A percentile compares a stretch with the other conserved stretches of the same genome.
phyloP scores from a whole-genome alignment of 2,329 filamentous ascomycete species.

The Diaporthe nobilis region DNA sequence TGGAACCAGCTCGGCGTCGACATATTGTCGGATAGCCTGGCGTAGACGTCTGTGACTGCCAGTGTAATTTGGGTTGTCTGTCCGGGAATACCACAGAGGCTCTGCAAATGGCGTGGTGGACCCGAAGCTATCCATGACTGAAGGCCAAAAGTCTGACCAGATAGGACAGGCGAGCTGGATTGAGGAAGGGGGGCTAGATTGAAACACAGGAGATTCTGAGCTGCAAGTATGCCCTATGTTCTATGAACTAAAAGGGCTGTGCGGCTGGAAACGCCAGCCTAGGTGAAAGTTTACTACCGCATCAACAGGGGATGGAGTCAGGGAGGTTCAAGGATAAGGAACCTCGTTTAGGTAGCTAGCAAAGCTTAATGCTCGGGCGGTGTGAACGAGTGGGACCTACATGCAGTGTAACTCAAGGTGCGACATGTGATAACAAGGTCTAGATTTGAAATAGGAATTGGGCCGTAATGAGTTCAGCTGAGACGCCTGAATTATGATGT shows the following conservation, averaged over 20 bases:
- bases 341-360: not conserved
- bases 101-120: slow-evolving; percentile 20
- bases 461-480: not conserved
- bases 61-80: slow-evolving; percentile 67
- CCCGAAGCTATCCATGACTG: not conserved
- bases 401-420: not conserved
- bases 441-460: not conserved
- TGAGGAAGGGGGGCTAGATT: not conserved
- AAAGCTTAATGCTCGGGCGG: slow-evolving; percentile 13
- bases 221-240: not conserved
- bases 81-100: slow-evolving; percentile 27
- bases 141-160: not conserved
- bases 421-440: not conserved
- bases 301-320: not conserved
- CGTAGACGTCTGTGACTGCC: slow-evolving; percentile 68
- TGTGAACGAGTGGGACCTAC: slow-evolving; percentile 5
- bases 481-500: not conserved
- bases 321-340: not conserved
- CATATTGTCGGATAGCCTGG: slow-evolving; percentile 66
- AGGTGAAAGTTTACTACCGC: not conserved
- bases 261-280: not conserved
- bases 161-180: not conserved
- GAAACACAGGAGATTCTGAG: not conserved
- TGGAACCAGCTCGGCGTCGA: slow-evolving; percentile 68
- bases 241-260: not conserved